phyloP scores from a whole-genome alignment of 352 stramenopile genomes.

The Saprolegnia parasitica region DNA sequence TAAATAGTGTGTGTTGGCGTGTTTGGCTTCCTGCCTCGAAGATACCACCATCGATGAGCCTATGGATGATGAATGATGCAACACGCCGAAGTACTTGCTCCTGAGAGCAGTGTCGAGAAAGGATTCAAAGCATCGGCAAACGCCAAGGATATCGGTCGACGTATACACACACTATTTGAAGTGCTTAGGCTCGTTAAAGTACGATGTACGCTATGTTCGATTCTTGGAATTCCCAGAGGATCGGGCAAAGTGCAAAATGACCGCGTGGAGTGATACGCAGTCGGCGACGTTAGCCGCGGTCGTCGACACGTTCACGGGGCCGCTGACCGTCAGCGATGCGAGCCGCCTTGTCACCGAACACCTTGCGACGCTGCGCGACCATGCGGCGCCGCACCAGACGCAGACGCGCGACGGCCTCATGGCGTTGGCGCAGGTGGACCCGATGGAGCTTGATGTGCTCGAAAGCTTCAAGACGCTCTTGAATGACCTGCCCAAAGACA shows the following conservation, averaged over 20 bases:
- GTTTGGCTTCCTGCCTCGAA: too few species aligned
- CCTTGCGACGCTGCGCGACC: neutral
- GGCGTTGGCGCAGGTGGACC: neutral
- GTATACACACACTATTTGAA: too few species aligned
- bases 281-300: slow-evolving; percentile 13
- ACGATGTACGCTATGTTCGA: too few species aligned
- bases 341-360: slow-evolving; percentile 14
- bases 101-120: too few species aligned
- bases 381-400: neutral
- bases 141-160: too few species aligned
- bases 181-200: too few species aligned
- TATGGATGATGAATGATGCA: too few species aligned
- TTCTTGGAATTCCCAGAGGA: neutral
- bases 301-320: slow-evolving; percentile 6
- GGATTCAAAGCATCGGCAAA: too few species aligned
- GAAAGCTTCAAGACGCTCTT: neutral
- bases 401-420: neutral
- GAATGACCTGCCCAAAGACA: slow-evolving; percentile 13
- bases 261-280: slow-evolving; percentile 5
- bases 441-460: slow-evolving; percentile 7
- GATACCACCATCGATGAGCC: too few species aligned
- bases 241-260: slow-evolving; percentile 7
- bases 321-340: neutral
- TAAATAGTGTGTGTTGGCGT: too few species aligned
- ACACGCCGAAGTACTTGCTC: too few species aligned